Evolutionary conservation across 2,329 filamentous ascomycete genomes (phyloP).

Genomic region (Ceratocystis cubensis): DNA sequence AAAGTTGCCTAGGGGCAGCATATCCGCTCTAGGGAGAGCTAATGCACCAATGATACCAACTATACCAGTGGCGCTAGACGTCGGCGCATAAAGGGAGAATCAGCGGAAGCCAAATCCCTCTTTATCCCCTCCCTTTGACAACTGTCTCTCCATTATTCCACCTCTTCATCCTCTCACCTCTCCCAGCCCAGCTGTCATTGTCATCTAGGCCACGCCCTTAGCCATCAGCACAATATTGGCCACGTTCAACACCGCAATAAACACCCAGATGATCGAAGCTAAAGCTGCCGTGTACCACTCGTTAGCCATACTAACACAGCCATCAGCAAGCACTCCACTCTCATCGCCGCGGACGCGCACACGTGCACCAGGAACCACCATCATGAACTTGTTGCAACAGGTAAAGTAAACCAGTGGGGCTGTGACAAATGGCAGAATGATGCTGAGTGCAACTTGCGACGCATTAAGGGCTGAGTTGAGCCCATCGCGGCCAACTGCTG

Average conservation of each 20-base stretch:
- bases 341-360: constrained; percentile 28
- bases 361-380: constrained; percentile 39
- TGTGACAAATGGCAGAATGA: constrained; percentile 70
- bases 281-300: constrained; percentile 50
- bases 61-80: background rate
- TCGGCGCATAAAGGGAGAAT: background rate
- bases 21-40: background rate
- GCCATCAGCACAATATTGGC: constrained; percentile 55
- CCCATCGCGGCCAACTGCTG: constrained; percentile 57
- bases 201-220: constrained; percentile 21
- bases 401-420: constrained; percentile 81
- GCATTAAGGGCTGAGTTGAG: constrained; percentile 61
- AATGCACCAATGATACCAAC: background rate
- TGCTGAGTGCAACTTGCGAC: constrained; percentile 63
- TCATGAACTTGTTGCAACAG: constrained; percentile 68
- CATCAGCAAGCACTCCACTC: constrained; percentile 19
- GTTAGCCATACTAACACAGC: constrained; percentile 54
- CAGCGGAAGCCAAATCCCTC: background rate
- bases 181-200: background rate
- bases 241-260: constrained; percentile 67
- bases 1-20: background rate
- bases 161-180: background rate
- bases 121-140: background rate
- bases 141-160: too few relatives aligned
- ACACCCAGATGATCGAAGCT: constrained; percentile 51